Conservation (phyloP, 192 early-diverging fungal species). For the Borealophlyctis nickersoniae region DNA sequence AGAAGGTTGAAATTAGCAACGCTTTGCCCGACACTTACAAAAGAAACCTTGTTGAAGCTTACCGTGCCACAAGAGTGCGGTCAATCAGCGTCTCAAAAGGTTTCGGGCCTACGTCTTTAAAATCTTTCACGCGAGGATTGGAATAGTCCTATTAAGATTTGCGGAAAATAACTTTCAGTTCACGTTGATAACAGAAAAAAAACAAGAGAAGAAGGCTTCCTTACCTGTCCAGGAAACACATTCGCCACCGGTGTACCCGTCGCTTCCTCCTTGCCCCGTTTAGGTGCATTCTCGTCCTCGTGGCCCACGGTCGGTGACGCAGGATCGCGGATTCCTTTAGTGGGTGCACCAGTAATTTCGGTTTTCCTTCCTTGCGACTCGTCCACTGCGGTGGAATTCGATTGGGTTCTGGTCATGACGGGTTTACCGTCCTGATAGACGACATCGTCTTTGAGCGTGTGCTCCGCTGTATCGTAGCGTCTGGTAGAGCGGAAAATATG, state of each 20-base stretch:
- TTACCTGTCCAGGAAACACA: constrained; percentile 36
- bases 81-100: constrained; percentile 47
- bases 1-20: background rate
- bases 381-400: too few relatives aligned
- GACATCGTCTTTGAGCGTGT: constrained; percentile 70
- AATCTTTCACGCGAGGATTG: constrained; percentile 83
- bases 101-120: constrained; percentile 50
- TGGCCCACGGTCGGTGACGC: background rate
- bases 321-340: background rate
- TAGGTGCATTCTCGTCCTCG: constrained; percentile 5
- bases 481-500: background rate
- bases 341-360: background rate
- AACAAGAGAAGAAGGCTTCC: too few relatives aligned
- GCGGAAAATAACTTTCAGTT: too few relatives aligned
- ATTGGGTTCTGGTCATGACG: too few relatives aligned
- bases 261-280: constrained; percentile 1
- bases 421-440: too few relatives aligned
- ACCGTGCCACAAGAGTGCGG: constrained; percentile 33
- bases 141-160: constrained; percentile 80
- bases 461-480: constrained; percentile 78
- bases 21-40: background rate
- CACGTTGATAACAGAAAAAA: too few relatives aligned
- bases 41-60: background rate
- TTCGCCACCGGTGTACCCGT: constrained; percentile 23
- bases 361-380: too few relatives aligned